Conservation (phyloP, 371 early-diverging fungal genomes). For the Apophysomyces ossiformis region DNA sequence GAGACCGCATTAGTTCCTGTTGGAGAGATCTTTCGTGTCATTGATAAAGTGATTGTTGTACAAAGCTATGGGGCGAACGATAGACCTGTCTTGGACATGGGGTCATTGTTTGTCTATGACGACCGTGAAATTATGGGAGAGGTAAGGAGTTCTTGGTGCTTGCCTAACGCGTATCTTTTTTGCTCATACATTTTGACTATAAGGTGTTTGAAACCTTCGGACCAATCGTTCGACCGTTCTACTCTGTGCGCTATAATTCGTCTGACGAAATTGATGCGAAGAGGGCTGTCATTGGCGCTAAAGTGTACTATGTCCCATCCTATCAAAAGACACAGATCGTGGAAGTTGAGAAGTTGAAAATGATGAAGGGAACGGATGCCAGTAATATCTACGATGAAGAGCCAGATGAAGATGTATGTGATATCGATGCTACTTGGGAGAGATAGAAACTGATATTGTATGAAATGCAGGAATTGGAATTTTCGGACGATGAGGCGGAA, state of each 20-base stretch:
- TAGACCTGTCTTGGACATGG: constrained; percentile 74
- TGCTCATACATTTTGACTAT: too few species aligned
- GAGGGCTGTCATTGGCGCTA: constrained; percentile 49
- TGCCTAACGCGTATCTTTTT: background rate
- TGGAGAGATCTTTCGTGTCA: constrained; percentile 72
- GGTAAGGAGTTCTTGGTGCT: constrained; percentile 32
- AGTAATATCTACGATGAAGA: constrained; percentile 95
- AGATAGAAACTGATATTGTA: background rate
- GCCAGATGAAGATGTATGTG: constrained; percentile 63
- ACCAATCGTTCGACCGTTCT: constrained; percentile 83
- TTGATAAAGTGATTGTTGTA: constrained; percentile 80
- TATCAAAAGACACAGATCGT: constrained; percentile 65
- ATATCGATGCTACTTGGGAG: background rate
- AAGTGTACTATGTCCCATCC: constrained; percentile 65
- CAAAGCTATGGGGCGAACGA: constrained; percentile 57
- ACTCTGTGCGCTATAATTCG: constrained; percentile 77
- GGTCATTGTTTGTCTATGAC: constrained; percentile 71
- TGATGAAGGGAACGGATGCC: constrained; percentile 88
- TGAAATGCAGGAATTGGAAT: constrained; percentile 72
- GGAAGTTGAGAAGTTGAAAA: constrained; percentile 64
- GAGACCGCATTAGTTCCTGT: constrained; percentile 57
- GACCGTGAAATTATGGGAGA: constrained; percentile 77
- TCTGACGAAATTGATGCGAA: constrained; percentile 61
- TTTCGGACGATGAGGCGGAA: constrained; percentile 90
- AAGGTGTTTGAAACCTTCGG: constrained; percentile 94